Conservation (phyloP, 345 rosid genomes). For the Moricandia moricandioides region DNA sequence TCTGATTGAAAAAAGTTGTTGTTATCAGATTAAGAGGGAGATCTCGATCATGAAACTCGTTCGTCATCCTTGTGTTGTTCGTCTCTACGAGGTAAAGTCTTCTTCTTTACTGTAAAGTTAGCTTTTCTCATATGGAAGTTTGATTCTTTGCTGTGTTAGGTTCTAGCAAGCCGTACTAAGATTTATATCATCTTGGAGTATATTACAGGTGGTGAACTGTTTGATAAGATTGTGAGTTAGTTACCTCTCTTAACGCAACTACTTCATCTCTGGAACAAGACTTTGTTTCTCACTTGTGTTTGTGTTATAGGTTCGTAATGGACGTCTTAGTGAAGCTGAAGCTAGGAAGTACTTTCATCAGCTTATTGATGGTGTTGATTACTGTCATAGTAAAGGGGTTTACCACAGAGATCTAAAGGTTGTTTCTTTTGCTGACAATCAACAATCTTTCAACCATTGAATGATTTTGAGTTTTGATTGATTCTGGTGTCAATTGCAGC, state of each 20-base stretch:
- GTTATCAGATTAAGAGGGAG: slow-evolving; percentile 84
- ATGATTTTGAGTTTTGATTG: slow-evolving; percentile 22
- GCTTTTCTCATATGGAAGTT: background rate
- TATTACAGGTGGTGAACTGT: slow-evolving; percentile 96
- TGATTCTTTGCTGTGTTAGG: slow-evolving; percentile 43
- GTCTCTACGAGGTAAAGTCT: slow-evolving; percentile 71
- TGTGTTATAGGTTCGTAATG: slow-evolving; percentile 65
- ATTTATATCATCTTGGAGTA: slow-evolving; percentile 93
- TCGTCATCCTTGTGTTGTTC: slow-evolving; percentile 90
- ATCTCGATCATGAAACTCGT: slow-evolving; percentile 98
- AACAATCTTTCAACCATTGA: background rate
- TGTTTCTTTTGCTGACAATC: background rate
- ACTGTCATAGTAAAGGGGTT: slow-evolving; percentile 86
- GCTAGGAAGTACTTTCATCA: slow-evolving; percentile 87
- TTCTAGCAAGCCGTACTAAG: slow-evolving; percentile 87
- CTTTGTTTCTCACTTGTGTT: background rate
- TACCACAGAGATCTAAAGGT: slow-evolving; percentile 98
- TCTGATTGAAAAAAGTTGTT: background rate
- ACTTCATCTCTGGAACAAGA: background rate
- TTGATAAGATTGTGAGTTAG: slow-evolving; percentile 86
- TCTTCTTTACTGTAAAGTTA: background rate
- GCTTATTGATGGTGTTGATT: slow-evolving; percentile 97
- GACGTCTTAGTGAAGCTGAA: slow-evolving; percentile 88
- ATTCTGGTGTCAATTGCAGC: slow-evolving; percentile 46
- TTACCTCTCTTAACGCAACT: background rate